Conservation (phyloP, 2,329 filamentous ascomycete species). For the Penicillium sp. region DNA sequence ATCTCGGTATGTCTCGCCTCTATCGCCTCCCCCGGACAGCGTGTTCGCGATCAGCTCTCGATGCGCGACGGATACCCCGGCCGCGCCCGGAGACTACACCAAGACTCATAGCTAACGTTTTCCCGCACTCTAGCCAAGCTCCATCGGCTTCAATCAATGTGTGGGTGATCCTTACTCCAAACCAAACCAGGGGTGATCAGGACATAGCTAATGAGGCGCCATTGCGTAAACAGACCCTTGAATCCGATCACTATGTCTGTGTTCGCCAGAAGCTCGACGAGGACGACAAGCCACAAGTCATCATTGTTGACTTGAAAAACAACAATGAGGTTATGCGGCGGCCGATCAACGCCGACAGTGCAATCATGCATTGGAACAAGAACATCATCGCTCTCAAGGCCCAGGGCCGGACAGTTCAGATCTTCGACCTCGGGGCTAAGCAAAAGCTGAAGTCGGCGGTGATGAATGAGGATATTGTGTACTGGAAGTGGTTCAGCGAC, state of each 20-base stretch:
- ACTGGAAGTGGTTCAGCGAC: conserved; percentile 99
- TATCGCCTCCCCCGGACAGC: conserved; percentile 10
- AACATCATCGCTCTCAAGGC: conserved; percentile 97
- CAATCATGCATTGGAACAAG: conserved; percentile 97
- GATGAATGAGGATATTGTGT: conserved; percentile 95
- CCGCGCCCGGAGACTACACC: conserved; percentile 6
- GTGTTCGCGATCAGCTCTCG: conserved; percentile 14
- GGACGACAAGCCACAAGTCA: conserved; percentile 79
- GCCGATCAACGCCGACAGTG: conserved; percentile 98
- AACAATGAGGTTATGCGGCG: conserved; percentile 90
- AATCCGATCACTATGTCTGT: conserved; percentile 95
- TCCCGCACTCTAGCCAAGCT: conserved; percentile 51
- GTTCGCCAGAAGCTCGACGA: conserved; percentile 90
- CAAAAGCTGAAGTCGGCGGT: conserved; percentile 93
- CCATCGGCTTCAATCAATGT: conserved; percentile 83
- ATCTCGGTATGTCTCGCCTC: conserved; percentile 47
- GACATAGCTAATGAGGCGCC: conserved; percentile 17
- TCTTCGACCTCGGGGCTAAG: conserved; percentile 91
- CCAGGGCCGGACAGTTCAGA: conserved; percentile 88
- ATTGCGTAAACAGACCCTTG: conserved; percentile 66
- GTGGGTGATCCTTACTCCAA: conserved; percentile 48
- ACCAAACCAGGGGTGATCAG: conserved; percentile 4
- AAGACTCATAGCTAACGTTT: conserved; percentile 24
- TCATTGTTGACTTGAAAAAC: conserved; percentile 97
- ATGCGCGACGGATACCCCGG: conserved; percentile 18